Conservation (phyloP, 2,329 filamentous ascomycete genomes). For the Monilinia fructicola region DNA sequence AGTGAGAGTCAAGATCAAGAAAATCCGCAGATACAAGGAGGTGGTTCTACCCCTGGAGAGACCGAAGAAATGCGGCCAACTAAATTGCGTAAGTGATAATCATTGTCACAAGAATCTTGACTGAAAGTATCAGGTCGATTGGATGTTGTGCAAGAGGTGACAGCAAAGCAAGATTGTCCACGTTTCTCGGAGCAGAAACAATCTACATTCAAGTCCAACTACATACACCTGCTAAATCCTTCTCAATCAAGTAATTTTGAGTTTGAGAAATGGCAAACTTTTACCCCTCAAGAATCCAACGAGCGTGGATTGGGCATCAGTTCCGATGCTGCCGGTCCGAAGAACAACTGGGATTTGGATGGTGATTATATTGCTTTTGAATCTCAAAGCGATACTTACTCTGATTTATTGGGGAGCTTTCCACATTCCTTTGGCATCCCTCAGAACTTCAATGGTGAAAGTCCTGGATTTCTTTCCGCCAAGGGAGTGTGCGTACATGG, state of each 20-base stretch:
- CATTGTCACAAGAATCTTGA: not conserved
- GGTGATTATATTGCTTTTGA: not conserved
- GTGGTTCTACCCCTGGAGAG: not conserved
- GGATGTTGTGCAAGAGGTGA: not conserved
- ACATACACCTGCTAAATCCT: not conserved
- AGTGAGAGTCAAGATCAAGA: not conserved
- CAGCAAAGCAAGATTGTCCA: not conserved
- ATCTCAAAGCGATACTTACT: not conserved
- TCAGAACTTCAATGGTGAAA: not conserved
- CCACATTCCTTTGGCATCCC: not conserved
- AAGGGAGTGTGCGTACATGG: not conserved
- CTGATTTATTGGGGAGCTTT: not conserved
- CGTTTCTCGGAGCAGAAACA: not conserved
- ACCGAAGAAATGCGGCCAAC: not conserved
- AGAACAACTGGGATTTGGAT: not conserved
- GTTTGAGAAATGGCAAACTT: not conserved
- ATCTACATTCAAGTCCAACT: not conserved
- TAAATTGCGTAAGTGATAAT: not conserved
- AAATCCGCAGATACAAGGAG: not conserved
- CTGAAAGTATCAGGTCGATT: conserved; percentile 9
- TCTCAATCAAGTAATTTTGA: not conserved
- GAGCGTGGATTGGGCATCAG: not conserved
- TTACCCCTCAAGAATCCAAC: not conserved
- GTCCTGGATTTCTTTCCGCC: not conserved
- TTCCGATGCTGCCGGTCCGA: not conserved